Percentiles rank a stretch among this genome's conserved stretches.
Evolutionary conservation across 768 basidiomycete genomes (phyloP).

Genomic region (Agrocybe pediades): DNA sequence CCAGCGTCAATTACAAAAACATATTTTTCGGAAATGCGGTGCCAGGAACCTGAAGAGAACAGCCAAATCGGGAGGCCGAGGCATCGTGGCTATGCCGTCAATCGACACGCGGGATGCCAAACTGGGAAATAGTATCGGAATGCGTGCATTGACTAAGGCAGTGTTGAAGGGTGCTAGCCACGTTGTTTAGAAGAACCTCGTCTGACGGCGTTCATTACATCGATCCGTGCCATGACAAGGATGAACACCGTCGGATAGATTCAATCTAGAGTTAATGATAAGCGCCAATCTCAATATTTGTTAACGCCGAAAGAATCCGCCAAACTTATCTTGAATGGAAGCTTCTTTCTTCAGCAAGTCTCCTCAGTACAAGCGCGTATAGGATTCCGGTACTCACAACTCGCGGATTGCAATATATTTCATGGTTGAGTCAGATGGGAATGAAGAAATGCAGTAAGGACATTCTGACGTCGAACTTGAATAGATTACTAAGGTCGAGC

Average conservation of each 20-base stretch:
- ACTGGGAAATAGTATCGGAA: constrained; percentile 27
- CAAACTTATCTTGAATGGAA: constrained; percentile 3
- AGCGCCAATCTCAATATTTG: constrained; percentile 11
- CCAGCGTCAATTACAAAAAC: constrained; percentile 17
- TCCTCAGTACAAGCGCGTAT: not conserved
- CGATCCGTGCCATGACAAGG: constrained; percentile 2
- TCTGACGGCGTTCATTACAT: constrained; percentile 9
- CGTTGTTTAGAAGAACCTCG: constrained; percentile 12
- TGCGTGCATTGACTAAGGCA: constrained; percentile 27
- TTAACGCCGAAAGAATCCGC: not conserved
- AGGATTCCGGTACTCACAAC: constrained; percentile 9
- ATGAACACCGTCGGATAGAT: constrained; percentile 15
- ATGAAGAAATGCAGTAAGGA: not conserved
- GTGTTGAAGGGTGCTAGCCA: constrained; percentile 27
- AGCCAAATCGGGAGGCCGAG: constrained; percentile 15
- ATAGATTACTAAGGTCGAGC: not conserved
- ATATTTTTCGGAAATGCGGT: constrained; percentile 27
- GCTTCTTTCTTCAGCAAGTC: not conserved
- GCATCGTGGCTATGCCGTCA: constrained; percentile 22
- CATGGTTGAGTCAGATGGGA: not conserved
- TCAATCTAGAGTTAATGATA: constrained; percentile 10
- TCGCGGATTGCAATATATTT: constrained; percentile 4
- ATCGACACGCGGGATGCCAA: constrained; percentile 24
- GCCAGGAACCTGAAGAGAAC: constrained; percentile 26
- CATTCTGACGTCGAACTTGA: not conserved